Evolutionary conservation across 2,329 filamentous ascomycete genomes (phyloP), one percentile per base, ranked within the genome.

Genomic region (Monosporascus sp.): DNA sequence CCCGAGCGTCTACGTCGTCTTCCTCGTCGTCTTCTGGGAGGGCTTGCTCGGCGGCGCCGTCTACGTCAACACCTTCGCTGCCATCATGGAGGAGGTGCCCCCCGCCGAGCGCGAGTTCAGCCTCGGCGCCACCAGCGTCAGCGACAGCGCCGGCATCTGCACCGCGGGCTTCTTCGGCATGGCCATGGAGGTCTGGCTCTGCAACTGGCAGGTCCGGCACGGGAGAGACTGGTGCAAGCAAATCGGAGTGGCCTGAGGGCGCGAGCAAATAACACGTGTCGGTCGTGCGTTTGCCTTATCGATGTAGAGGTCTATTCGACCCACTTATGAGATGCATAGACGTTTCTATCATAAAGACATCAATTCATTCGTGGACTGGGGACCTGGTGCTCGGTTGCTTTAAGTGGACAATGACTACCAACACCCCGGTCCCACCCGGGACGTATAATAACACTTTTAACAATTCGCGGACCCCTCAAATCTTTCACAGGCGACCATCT

Each of bases 31-130:
- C 20, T 94, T 97, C 65, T 97, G 93, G 93, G 94, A 97, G 69
- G 94, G 94, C 0, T 70, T 97, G 14, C 76, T 99, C 0, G 94
- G 94, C 1, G 94, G 94, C 0, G 78, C 90, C 3, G 94, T 97
- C 0, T 99, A 99, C 64, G 92, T 97, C 55, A 96, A 93, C 64
- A 96, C 92, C 0, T 99, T 97, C 70, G 90, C 92, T 0, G 89
- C 95, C 67, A 97, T 99, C 57, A 87, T 90, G 68, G 90, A 97
- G 63, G 85, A 86, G 7, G 85, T 97, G 1, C 83, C 85, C 0
- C 75, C 79, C 5, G 81, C 85, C 35, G 91, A 97, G 50, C 81
- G 93, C 6, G 94, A 99, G 72, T 97, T 97, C 66, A 95, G 90
- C 55, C 74, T 99, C 1, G 86, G 89, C 0, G 93, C 92, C 0